A percentile compares a stretch with the other conserved stretches of the same genome.
phyloP scores from a whole-genome alignment of 1,284 basidiomycete genomes.

The Boletus coffeatus region DNA sequence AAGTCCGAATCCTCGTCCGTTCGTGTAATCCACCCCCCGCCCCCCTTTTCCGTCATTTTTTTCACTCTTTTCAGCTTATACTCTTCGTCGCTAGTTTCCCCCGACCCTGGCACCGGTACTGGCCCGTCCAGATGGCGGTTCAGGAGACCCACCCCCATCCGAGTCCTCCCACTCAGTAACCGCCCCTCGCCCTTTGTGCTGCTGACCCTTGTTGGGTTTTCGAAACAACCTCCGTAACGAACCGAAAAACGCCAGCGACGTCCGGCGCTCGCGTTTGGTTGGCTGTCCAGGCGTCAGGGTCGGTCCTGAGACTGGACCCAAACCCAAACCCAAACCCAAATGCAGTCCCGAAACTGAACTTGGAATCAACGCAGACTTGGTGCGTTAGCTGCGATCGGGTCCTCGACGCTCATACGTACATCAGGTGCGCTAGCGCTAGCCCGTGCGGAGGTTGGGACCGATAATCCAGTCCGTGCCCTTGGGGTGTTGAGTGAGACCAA shows the following conservation, averaged over 20 bases:
- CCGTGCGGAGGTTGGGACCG: too few relatives aligned
- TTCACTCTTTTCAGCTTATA: too few relatives aligned
- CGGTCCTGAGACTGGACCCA: neutral
- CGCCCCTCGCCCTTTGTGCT: neutral
- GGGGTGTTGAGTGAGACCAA: too few relatives aligned
- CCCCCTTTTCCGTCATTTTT: too few relatives aligned
- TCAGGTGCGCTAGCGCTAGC: slow-evolving; percentile 4
- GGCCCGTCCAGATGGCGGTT: neutral
- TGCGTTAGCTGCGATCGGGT: neutral
- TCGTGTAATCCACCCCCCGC: too few relatives aligned
- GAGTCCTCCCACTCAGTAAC: neutral
- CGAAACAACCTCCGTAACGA: slow-evolving; percentile 25
- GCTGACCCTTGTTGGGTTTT: slow-evolving; percentile 9
- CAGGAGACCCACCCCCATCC: neutral
- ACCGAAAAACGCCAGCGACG: slow-evolving; percentile 24
- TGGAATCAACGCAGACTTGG: neutral
- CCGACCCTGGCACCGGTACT: neutral
- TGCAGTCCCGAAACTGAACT: neutral
- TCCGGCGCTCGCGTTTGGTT: slow-evolving; percentile 16
- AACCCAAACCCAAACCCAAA: neutral
- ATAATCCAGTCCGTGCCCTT: too few relatives aligned
- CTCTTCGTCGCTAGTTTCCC: neutral
- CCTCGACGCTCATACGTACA: slow-evolving; percentile 1
- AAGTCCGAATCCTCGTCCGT: too few relatives aligned
- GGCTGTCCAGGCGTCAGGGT: neutral